Conservation (phyloP, 2,329 filamentous ascomycete species). For the Talaromyces sp. region DNA sequence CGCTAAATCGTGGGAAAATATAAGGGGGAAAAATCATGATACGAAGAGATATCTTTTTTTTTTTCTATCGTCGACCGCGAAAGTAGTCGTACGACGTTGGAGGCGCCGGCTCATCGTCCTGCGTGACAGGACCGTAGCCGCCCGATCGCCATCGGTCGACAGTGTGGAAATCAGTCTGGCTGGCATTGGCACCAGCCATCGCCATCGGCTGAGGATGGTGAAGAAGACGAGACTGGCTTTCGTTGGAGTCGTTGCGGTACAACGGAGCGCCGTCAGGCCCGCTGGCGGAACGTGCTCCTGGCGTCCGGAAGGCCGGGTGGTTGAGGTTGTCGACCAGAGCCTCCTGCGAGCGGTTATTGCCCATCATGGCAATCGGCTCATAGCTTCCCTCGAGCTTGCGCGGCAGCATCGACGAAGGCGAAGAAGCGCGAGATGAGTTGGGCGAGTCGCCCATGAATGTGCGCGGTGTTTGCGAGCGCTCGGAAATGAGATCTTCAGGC, state of each 20-base stretch:
- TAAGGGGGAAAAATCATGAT: background rate
- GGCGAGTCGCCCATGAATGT: constrained; percentile 32
- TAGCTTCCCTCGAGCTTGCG: constrained; percentile 23
- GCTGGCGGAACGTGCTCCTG: constrained; percentile 20
- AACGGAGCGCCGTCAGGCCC: constrained; percentile 16
- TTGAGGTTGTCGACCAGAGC: constrained; percentile 16
- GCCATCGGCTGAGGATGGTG: constrained; percentile 30
- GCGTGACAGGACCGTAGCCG: constrained; percentile 33
- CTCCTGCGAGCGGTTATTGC: constrained; percentile 8
- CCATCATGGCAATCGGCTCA: constrained; percentile 11
- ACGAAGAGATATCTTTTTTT: background rate
- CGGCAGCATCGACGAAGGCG: constrained; percentile 29
- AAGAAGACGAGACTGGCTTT: constrained; percentile 36
- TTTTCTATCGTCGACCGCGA: constrained; percentile 16
- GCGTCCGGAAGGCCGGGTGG: constrained; percentile 34
- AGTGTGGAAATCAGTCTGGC: constrained; percentile 13
- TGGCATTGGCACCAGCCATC: constrained; percentile 3
- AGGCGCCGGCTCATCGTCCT: constrained; percentile 21
- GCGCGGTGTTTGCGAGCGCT: constrained; percentile 40
- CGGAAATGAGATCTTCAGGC: constrained; percentile 41
- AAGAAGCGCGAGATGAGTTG: constrained; percentile 35
- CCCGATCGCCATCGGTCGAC: constrained; percentile 31
- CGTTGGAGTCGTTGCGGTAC: constrained; percentile 30
- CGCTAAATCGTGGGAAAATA: background rate
- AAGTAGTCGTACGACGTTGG: constrained; percentile 33